A percentile compares a stretch with the other conserved stretches of the same genome.
These are phyloP conservation scores for Ramularia endophylla DNA, from an alignment of 2,329 filamentous ascomycete species.

Conservation along the genomic window DNA sequence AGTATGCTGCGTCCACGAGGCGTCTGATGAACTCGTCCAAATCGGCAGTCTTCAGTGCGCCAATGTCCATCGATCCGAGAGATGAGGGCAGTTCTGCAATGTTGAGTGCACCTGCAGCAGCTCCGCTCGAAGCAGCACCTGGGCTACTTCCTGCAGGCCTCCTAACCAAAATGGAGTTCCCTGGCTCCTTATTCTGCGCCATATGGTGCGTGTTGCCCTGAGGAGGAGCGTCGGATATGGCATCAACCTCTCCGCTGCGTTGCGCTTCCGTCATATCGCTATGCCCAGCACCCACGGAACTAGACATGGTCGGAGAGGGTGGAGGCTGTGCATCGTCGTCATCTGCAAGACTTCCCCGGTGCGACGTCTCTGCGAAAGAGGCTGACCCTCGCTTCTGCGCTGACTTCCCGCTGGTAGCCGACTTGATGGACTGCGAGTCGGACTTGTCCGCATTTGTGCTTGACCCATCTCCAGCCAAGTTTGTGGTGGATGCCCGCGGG, in stretches of 20 bases:
- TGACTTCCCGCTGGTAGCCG: constrained; percentile 52
- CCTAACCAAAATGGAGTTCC: constrained; percentile 84
- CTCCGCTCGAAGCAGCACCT: constrained; percentile 25
- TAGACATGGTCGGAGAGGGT: constrained; percentile 80
- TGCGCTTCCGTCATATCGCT: constrained; percentile 77
- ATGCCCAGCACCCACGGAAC: constrained; percentile 64
- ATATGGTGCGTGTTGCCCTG: constrained; percentile 51
- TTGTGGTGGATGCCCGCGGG: constrained; percentile 66
- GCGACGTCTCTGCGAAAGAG: constrained; percentile 28
- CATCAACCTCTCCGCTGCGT: constrained; percentile 83
- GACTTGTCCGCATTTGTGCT: constrained; percentile 53
- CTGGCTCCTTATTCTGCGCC: constrained; percentile 59
- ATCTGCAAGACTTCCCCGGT: constrained; percentile 28
- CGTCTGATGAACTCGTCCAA: constrained; percentile 96
- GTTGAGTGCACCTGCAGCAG: constrained; percentile 8
- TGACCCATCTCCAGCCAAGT: constrained; percentile 49
- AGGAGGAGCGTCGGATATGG: constrained; percentile 86
- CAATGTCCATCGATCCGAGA: constrained; percentile 68
- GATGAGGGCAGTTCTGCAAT: constrained; percentile 29
- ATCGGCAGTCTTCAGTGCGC: constrained; percentile 86
- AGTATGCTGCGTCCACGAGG: constrained; percentile 88
- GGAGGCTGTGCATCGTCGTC: constrained; percentile 47
- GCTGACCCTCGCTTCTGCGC: constrained; percentile 25
- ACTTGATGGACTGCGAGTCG: constrained; percentile 70
- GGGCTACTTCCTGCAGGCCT: constrained; percentile 35